phyloP scores from a whole-genome alignment of 2,329 filamentous ascomycete genomes.

The Aspergillus transmontanensis region DNA sequence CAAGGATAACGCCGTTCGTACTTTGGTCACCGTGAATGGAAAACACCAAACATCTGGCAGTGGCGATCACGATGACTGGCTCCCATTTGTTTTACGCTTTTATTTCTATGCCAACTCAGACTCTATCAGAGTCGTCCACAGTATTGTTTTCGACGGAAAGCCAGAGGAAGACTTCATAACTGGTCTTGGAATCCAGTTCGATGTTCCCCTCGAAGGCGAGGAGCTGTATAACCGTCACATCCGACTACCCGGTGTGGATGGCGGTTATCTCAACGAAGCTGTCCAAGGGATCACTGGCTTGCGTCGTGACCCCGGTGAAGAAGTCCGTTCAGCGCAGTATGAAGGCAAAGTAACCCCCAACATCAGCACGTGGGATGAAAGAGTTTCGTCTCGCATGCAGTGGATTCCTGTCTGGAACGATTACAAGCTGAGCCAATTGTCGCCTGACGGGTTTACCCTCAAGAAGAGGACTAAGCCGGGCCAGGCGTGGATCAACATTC shows the following conservation, averaged over 20 bases:
- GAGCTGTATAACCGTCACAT: slow-evolving; percentile 62
- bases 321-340: slow-evolving; percentile 44
- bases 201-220: slow-evolving; percentile 55
- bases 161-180: slow-evolving; percentile 55
- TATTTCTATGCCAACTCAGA: slow-evolving; percentile 62
- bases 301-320: slow-evolving; percentile 54
- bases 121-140: slow-evolving; percentile 58
- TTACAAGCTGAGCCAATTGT: slow-evolving; percentile 60
- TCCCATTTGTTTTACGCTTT: slow-evolving; percentile 59
- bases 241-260: slow-evolving; percentile 57
- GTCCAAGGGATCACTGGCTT: slow-evolving; percentile 64
- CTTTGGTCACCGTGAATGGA: slow-evolving; percentile 52
- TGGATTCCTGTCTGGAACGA: slow-evolving; percentile 64
- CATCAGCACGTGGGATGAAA: slow-evolving; percentile 43
- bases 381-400: slow-evolving; percentile 49
- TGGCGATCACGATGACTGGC: slow-evolving; percentile 49
- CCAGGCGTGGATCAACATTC: slow-evolving; percentile 39
- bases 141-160: slow-evolving; percentile 58
- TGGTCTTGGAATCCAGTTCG: slow-evolving; percentile 41
- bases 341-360: slow-evolving; percentile 30
- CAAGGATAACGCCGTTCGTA: slow-evolving; percentile 44
- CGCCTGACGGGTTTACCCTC: slow-evolving; percentile 62
- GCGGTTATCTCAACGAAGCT: slow-evolving; percentile 60
- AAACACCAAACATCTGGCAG: slow-evolving; percentile 36
- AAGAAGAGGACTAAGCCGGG: slow-evolving; percentile 59